These are phyloP conservation scores for Apiospora pterosperma DNA, from an alignment of 2,329 filamentous ascomycete genomes.

Conservation along the genomic window DNA sequence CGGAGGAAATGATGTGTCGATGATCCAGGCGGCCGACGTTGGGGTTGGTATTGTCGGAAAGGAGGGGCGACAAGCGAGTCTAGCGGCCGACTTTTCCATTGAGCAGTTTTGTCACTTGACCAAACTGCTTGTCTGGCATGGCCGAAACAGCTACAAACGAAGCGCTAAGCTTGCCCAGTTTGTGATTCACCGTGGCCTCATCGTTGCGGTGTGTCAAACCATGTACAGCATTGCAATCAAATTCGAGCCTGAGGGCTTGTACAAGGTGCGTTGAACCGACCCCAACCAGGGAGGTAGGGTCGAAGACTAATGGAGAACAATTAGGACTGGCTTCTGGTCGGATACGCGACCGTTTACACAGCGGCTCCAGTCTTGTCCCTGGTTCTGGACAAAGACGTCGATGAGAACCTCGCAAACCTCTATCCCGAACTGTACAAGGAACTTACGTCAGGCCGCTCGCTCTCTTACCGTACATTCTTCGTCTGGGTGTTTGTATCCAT, in stretches of 20 bases:
- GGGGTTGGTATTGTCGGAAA: slow-evolving; percentile 98
- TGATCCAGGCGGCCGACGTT: slow-evolving; percentile 98
- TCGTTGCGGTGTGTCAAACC: slow-evolving; percentile 93
- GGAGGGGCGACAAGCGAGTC: slow-evolving; percentile 88
- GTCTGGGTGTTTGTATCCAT: slow-evolving; percentile 93
- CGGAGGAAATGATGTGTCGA: slow-evolving; percentile 96
- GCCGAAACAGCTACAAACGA: slow-evolving; percentile 94
- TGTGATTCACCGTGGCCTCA: slow-evolving; percentile 94
- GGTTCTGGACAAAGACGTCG: slow-evolving; percentile 91
- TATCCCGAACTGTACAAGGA: slow-evolving; percentile 99
- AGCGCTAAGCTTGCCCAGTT: slow-evolving; percentile 95
- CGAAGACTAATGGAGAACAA: background rate
- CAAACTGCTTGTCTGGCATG: slow-evolving; percentile 98
- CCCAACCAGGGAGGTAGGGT: background rate
- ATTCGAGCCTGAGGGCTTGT: slow-evolving; percentile 91
- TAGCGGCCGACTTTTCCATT: slow-evolving; percentile 96
- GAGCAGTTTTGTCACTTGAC: slow-evolving; percentile 93
- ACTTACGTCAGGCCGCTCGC: slow-evolving; percentile 79
- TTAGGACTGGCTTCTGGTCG: slow-evolving; percentile 90
- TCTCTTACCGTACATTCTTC: slow-evolving; percentile 94
- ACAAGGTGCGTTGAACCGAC: slow-evolving; percentile 53
- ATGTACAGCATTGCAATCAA: slow-evolving; percentile 92
- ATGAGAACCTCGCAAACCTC: slow-evolving; percentile 87
- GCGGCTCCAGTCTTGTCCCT: slow-evolving; percentile 90
- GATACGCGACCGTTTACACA: slow-evolving; percentile 95